These are phyloP conservation scores for Cynanchum wilfordii DNA, from an alignment of 257 asterid species.

Conservation along the genomic window DNA sequence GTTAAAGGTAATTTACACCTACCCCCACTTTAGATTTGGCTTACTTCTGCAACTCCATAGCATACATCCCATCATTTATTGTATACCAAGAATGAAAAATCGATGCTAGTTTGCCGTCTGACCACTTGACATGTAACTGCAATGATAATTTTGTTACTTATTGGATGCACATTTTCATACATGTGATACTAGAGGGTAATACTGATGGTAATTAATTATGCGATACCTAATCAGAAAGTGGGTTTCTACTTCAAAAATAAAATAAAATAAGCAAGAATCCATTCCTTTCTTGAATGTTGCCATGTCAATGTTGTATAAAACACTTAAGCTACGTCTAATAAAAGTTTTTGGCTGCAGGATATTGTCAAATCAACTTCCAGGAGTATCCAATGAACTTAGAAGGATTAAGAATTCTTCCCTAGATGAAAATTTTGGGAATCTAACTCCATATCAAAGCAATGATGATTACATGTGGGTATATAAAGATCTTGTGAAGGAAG, in stretches of 20 bases:
- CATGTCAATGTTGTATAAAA: not conserved
- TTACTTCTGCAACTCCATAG: not conserved
- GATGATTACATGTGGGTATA: constrained; percentile 91
- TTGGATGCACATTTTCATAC: not conserved
- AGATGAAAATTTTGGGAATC: constrained; percentile 23
- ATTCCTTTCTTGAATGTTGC: not conserved
- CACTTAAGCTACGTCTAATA: constrained; percentile 2
- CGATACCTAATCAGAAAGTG: not conserved
- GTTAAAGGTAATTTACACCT: no score
- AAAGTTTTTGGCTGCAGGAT: no score
- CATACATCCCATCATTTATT: not conserved
- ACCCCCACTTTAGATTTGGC: no score
- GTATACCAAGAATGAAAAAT: not conserved
- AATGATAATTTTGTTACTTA: not conserved
- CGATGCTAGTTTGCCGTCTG: not conserved
- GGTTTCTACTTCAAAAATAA: not conserved
- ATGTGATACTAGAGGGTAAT: not conserved
- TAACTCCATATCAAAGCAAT: constrained; percentile 20
- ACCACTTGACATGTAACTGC: not conserved
- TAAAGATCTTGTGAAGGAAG: constrained; percentile 57
- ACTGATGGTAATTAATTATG: not conserved
- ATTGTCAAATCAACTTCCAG: constrained; percentile 52
- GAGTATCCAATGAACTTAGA: constrained; percentile 68
- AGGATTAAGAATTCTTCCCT: constrained; percentile 48
- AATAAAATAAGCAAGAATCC: not conserved